Conservation (phyloP, 2,329 filamentous ascomycete genomes). For the Phyllosticta citribraziliensis region DNA sequence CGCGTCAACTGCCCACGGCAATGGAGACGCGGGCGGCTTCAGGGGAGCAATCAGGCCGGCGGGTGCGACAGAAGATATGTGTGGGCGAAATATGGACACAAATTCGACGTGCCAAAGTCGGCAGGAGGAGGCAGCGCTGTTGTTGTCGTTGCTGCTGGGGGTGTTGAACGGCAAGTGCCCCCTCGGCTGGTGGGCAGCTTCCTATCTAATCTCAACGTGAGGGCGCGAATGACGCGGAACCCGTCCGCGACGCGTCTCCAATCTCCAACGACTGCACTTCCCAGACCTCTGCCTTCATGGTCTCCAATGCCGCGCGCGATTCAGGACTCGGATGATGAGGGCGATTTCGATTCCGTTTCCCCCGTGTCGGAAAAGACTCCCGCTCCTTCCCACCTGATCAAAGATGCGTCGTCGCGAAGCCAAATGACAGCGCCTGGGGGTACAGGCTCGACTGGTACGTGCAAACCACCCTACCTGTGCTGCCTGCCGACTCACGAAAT, state of each 20-base stretch:
- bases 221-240: background rate
- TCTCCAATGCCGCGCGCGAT: conserved; percentile 13
- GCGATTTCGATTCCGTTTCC: conserved; percentile 20
- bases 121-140: background rate
- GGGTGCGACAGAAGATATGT: no score
- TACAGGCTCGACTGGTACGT: conserved; percentile 22
- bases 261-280: background rate
- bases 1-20: no score
- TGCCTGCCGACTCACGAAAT: background rate
- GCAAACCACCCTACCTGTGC: background rate
- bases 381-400: conserved; percentile 5
- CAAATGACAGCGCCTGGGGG: conserved; percentile 7
- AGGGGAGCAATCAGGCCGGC: no score
- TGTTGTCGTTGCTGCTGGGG: background rate
- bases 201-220: background rate
- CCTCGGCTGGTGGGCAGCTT: background rate
- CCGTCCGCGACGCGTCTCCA: background rate
- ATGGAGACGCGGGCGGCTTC: no score
- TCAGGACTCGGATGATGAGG: conserved; percentile 29
- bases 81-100: no score
- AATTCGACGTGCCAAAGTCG: no score
- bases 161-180: no score
- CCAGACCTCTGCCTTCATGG: background rate
- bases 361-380: conserved; percentile 9
- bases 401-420: conserved; percentile 13